Conservation (phyloP, 805 yeast genomes). For the Naumovozyma castellii region DNA sequence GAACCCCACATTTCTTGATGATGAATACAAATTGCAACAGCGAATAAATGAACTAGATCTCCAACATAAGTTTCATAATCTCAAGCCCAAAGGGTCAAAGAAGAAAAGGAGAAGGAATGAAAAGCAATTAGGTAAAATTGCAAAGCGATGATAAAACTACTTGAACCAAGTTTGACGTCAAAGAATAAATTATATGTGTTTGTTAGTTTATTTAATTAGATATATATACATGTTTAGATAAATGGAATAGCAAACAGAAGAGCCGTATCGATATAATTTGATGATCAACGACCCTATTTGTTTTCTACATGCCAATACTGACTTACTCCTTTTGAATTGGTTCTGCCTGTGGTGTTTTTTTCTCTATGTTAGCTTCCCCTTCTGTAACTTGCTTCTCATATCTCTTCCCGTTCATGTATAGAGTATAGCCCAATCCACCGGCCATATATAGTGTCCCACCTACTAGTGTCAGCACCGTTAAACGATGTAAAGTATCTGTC, state of each 20-base stretch:
- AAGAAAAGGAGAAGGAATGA: constrained; percentile 16
- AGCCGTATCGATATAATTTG: too few species aligned
- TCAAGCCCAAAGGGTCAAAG: constrained; percentile 18
- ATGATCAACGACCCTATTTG: too few species aligned
- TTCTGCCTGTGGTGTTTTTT: not conserved
- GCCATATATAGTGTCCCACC: constrained; percentile 47
- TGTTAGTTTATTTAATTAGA: not conserved
- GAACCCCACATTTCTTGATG: constrained; percentile 23
- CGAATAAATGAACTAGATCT: constrained; percentile 19
- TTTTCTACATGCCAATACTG: too few species aligned
- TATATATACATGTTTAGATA: not conserved
- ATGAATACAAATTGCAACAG: constrained; percentile 11
- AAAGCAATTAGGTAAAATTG: not conserved
- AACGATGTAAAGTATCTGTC: constrained; percentile 63
- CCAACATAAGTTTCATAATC: constrained; percentile 31
- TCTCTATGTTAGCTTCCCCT: not conserved
- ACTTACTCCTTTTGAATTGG: not conserved
- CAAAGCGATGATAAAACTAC: not conserved
- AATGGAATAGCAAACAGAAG: not conserved
- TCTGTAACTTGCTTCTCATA: constrained; percentile 34
- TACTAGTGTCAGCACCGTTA: constrained; percentile 56
- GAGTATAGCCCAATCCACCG: constrained; percentile 42
- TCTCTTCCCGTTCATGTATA: constrained; percentile 44
- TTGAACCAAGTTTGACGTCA: not conserved
- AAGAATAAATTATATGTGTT: not conserved